Base-by-base conservation (phyloP, 176 grass and related monocot genomes). In the Hordeum marinum region DNA sequence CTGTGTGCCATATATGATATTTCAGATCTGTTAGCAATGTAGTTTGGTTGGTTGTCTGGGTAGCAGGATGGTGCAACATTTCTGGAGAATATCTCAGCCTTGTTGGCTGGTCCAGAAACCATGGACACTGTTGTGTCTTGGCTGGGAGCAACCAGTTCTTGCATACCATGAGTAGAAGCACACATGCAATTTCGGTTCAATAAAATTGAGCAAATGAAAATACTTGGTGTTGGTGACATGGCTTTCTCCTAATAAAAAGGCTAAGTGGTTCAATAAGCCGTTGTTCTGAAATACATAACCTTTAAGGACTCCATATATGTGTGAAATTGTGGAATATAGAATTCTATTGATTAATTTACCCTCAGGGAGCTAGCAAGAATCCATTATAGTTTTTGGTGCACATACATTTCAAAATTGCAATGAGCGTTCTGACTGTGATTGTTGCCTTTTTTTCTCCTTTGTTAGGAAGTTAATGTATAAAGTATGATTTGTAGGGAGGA, bases 401-500 rank as follows among this genome's bases (percentile, higher is more conserved):
- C 34, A 23, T 34, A 3, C 7, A 50, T 72, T 40, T 23, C 9
- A 50, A 60, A 26, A 29, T n/a, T 42, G 18, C 5, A 18, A 43
- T 3, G 0, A 7, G 61, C 42, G 46, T 41, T 29, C 1, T 63
- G 1, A 34, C 4, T 1, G 15, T 81, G 14, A 77, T 70, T 9
- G 48, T 70, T 68, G 4, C 29, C 32, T n/a, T 40, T n/a, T 2
- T 32, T 81, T 59, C 10, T 8, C 8, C 62, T 81, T 1, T 2
- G 23, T 84, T 35, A 29, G 3, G 21, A 57, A 62, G 9, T 76
- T 91, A 39, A 35, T 21, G 5, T 69, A 42, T 63, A 70, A 13
- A 76, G 31, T 87, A 12, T 76, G 52, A 52, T 88, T 93, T 91
- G 48, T 91, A 98, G 90, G 86, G 96, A 94, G 87, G 93, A 98